phyloP scores from a whole-genome alignment of 345 rosid genomes.

The Microcos paniculata region DNA sequence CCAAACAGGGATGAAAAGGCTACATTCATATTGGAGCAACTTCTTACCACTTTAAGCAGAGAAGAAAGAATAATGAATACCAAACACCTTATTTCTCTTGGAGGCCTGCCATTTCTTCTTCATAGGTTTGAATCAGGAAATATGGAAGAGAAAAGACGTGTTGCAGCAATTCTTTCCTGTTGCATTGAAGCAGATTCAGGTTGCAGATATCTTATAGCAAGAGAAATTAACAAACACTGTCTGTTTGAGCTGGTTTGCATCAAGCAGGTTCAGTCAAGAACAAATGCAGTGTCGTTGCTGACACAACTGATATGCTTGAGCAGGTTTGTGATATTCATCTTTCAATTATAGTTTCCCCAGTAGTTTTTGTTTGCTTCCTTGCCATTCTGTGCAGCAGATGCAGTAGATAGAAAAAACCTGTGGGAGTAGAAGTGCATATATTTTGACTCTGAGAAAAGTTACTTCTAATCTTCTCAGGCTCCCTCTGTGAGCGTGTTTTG shows the following conservation, averaged over 20 bases:
- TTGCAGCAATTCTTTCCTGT: slow-evolving; percentile 38
- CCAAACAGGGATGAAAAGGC: slow-evolving; percentile 28
- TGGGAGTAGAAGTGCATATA: background rate
- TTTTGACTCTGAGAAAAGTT: background rate
- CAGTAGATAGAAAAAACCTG: background rate
- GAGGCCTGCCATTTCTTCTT: slow-evolving; percentile 49
- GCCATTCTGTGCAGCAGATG: background rate
- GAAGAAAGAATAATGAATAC: slow-evolving; percentile 41
- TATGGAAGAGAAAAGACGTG: slow-evolving; percentile 35
- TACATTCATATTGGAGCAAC: slow-evolving; percentile 39
- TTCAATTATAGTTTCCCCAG: background rate
- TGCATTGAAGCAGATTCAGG: slow-evolving; percentile 53
- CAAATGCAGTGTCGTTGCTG: slow-evolving; percentile 40
- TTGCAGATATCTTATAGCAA: slow-evolving; percentile 45
- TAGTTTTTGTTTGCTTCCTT: background rate
- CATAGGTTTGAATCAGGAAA: slow-evolving; percentile 36
- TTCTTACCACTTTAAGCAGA: slow-evolving; percentile 34
- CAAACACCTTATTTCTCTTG: slow-evolving; percentile 45
- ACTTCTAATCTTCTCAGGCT: background rate
- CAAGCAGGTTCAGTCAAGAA: slow-evolving; percentile 39
- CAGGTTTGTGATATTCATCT: slow-evolving; percentile 34
- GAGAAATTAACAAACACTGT: slow-evolving; percentile 27
- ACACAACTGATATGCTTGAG: slow-evolving; percentile 48
- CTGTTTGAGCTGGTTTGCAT: slow-evolving; percentile 47
- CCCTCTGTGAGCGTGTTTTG: background rate